A percentile compares a stretch with the other conserved stretches of the same genome.
phyloP scores from a whole-genome alignment of 2,329 filamentous ascomycete species.

The Aspergillaceae sp. region DNA sequence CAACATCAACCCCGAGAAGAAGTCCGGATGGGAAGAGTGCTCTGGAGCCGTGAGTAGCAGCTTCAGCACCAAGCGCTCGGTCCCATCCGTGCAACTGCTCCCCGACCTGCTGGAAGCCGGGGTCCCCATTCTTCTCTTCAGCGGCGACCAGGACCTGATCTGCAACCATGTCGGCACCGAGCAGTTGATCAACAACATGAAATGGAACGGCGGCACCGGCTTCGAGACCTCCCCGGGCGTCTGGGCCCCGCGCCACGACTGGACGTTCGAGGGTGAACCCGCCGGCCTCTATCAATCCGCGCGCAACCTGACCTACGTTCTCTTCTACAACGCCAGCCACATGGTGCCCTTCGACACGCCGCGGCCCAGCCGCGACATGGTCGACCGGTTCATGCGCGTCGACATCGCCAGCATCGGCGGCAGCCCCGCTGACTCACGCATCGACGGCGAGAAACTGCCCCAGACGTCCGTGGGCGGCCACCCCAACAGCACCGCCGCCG shows the following conservation, averaged over 20 bases:
- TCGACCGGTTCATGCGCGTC: constrained; percentile 90
- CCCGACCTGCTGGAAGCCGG: constrained; percentile 65
- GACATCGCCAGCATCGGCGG: constrained; percentile 86
- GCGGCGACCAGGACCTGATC: constrained; percentile 86
- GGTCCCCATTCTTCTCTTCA: constrained; percentile 77
- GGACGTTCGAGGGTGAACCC: constrained; percentile 81
- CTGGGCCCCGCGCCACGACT: constrained; percentile 84
- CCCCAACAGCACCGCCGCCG: constrained; percentile 58
- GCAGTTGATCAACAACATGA: constrained; percentile 76
- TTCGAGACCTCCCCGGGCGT: constrained; percentile 82
- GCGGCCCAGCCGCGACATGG: constrained; percentile 82
- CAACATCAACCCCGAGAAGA: constrained; percentile 72
- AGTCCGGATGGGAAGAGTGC: constrained; percentile 87
- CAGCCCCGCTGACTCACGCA: constrained; percentile 63
- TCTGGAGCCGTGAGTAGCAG: constrained; percentile 64
- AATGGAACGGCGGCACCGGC: constrained; percentile 84
- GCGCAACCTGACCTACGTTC: constrained; percentile 87
- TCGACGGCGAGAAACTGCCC: constrained; percentile 76
- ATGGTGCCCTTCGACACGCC: constrained; percentile 97
- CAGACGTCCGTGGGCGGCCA: constrained; percentile 69
- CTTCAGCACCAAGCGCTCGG: constrained; percentile 63
- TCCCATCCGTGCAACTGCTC: constrained; percentile 63
- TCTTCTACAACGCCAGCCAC: constrained; percentile 92
- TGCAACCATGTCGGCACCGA: constrained; percentile 97
- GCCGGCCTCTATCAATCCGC: constrained; percentile 93